Base-by-base conservation (phyloP, 768 basidiomycete species). In the Xerocomus spinulosus region DNA sequence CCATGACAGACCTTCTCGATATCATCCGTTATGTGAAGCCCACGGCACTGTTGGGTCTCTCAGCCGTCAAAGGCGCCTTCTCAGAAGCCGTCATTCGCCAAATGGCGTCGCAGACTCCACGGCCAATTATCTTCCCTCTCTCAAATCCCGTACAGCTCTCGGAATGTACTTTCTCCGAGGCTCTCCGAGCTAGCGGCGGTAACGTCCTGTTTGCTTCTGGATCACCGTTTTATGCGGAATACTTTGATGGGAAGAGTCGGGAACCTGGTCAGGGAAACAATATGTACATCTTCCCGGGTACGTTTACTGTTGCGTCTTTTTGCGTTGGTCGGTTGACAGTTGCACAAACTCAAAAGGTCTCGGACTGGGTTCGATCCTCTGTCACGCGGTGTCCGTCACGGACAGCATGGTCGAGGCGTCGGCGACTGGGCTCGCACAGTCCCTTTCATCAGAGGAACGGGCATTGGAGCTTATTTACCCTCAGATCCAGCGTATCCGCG, bases 231-330 rank as follows among this genome's bases (percentile, higher is more conserved):
- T 77, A 80, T 13, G 73, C 77, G 38, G 73, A 83, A 53, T 58
- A 68, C 47, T 85, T 73, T 68, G 66, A 74, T 29, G 82, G 81
- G 25, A 72, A 70, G 44, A 74, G 55, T 28, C 70, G 84, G 54
- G 82, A 84, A 54, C 83, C 93, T 2, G 89, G 90, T 20, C 94
- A 96, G 69, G 92, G 92, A 23, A 96, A 95, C 66, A 97, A 95
- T 68, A 92, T 93, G 89, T 88, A 87, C 65, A 85, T 87, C 59
- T 85, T 85, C 74, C 82, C 82, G 41, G 79, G 81, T 80, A 34
- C 14, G 68, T 59, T 14, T 2, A 5, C 12, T 21, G 24, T 36
- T 20, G 20, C n/a, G 12, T 20, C 17, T n/a, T 9, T 38, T 13
- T n/a, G 13, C 32, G 1, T 14, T 17, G 12, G n/a, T n/a, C 44